These are phyloP conservation scores for Poa annua DNA, from an alignment of 176 grass and related monocot genomes.

Conservation along the genomic window DNA sequence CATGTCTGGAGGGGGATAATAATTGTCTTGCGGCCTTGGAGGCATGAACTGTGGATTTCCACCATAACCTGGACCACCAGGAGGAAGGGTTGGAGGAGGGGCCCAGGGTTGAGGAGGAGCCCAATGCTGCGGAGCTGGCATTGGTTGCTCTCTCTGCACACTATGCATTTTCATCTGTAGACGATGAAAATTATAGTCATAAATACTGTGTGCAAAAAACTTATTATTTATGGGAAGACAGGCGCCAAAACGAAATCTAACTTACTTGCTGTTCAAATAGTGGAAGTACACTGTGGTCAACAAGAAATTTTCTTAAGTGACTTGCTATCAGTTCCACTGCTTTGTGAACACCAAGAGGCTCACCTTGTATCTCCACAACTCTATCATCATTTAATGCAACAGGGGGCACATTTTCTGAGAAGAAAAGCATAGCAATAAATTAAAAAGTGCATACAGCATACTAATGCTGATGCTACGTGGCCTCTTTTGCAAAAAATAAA, in stretches of 20 bases:
- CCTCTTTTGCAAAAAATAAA: slow-evolving; percentile 7
- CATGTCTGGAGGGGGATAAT: slow-evolving; percentile 50
- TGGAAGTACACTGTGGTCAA: slow-evolving; percentile 82
- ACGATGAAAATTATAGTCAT: slow-evolving; percentile 26
- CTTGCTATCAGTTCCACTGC: slow-evolving; percentile 83
- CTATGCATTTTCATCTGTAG: slow-evolving; percentile 67
- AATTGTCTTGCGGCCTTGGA: slow-evolving; percentile 66
- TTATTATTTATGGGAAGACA: background rate
- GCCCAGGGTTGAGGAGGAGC: slow-evolving; percentile 73
- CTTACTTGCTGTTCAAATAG: slow-evolving; percentile 83
- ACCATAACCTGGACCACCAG: slow-evolving; percentile 67
- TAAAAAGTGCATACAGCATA: slow-evolving; percentile 15
- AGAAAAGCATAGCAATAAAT: background rate
- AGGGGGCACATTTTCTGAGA: slow-evolving; percentile 81
- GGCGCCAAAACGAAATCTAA: background rate
- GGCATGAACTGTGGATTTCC: slow-evolving; percentile 77
- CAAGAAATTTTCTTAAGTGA: slow-evolving; percentile 92
- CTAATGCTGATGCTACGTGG: background rate
- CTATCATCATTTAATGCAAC: slow-evolving; percentile 87
- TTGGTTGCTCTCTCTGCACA: slow-evolving; percentile 65
- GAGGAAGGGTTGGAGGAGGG: slow-evolving; percentile 56
- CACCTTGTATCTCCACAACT: slow-evolving; percentile 95
- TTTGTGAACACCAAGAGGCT: slow-evolving; percentile 67
- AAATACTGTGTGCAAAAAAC: slow-evolving; percentile 22
- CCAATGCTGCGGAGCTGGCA: slow-evolving; percentile 65